Evolutionary conservation across 1,284 basidiomycete genomes (phyloP).

Genomic region (Coriolopsis trogii): DNA sequence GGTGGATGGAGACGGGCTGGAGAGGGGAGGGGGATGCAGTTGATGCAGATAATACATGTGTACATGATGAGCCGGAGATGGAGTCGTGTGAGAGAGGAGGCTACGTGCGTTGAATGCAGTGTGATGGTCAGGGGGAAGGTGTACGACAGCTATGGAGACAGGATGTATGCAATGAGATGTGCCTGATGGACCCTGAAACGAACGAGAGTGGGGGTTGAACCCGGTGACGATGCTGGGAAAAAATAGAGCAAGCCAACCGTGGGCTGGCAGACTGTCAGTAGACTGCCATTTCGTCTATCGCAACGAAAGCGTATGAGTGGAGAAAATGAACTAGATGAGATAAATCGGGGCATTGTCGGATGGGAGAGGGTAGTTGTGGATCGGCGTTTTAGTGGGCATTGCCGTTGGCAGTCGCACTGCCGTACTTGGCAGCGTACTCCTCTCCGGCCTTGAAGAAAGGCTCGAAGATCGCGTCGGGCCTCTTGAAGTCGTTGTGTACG

Average conservation of each 20-base stretch:
- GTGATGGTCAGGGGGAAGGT: background rate
- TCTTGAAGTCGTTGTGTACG: constrained; percentile 96
- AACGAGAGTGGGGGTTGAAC: constrained; percentile 33
- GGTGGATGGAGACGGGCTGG: constrained; percentile 1
- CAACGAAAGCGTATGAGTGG: background rate
- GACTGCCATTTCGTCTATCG: constrained; percentile 17
- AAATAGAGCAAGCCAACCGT: constrained; percentile 31
- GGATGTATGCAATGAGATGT: constrained; percentile 5
- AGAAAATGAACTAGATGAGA: too few species aligned
- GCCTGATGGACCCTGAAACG: too few species aligned
- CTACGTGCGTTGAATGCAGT: background rate
- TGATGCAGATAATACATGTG: constrained; percentile 29
- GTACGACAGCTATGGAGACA: background rate
- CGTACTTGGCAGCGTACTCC: constrained; percentile 51
- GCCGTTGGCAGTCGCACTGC: constrained; percentile 20
- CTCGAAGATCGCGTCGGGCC: constrained; percentile 82
- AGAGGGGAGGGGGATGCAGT: constrained; percentile 29
- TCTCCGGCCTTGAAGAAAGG: constrained; percentile 81
- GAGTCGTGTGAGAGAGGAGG: constrained; percentile 1
- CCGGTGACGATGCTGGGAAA: constrained; percentile 32
- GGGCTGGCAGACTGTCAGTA: constrained; percentile 21
- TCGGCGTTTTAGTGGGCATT: constrained; percentile 18
- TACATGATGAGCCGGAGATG: background rate
- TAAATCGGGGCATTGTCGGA: too few species aligned
- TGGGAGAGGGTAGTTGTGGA: background rate